phyloP scores from a whole-genome alignment of 176 grass and related monocot species.

The Oryza glumipatula region DNA sequence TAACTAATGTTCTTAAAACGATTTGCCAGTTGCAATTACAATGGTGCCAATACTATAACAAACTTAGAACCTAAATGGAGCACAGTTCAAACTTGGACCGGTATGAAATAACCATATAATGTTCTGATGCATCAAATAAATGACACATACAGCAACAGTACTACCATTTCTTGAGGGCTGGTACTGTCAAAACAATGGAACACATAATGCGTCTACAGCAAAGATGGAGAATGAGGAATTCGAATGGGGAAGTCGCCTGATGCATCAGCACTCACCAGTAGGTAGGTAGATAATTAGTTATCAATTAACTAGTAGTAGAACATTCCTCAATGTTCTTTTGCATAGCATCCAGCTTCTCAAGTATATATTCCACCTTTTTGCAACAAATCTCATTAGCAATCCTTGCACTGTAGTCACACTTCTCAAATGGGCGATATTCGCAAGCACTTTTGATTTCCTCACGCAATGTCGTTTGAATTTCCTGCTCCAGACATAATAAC shows the following conservation, averaged over 20 bases:
- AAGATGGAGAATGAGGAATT: background rate
- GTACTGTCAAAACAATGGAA: background rate
- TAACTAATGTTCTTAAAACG: background rate
- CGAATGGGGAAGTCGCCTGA: background rate
- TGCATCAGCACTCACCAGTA: conserved; percentile 16
- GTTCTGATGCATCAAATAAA: conserved; percentile 4
- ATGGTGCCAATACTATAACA: background rate
- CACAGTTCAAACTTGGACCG: background rate
- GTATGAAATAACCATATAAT: background rate
- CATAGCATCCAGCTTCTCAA: conserved; percentile 76
- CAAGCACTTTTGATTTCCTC: conserved; percentile 92
- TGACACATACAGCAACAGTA: background rate
- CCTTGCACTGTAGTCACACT: conserved; percentile 85
- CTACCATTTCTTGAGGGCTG: background rate
- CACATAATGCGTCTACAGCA: background rate
- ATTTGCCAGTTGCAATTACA: background rate
- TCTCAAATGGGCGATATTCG: conserved; percentile 92
- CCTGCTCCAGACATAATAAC: conserved; percentile 49
- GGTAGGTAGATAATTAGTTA: background rate
- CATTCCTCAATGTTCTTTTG: conserved; percentile 65
- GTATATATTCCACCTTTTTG: conserved; percentile 85
- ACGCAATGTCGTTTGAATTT: conserved; percentile 82
- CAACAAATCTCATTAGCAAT: conserved; percentile 90
- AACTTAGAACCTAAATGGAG: background rate
- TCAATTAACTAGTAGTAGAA: conserved; percentile 25